Conservation (phyloP, 2,329 filamentous ascomycete species). For the Cladophialophora yegresii region DNA sequence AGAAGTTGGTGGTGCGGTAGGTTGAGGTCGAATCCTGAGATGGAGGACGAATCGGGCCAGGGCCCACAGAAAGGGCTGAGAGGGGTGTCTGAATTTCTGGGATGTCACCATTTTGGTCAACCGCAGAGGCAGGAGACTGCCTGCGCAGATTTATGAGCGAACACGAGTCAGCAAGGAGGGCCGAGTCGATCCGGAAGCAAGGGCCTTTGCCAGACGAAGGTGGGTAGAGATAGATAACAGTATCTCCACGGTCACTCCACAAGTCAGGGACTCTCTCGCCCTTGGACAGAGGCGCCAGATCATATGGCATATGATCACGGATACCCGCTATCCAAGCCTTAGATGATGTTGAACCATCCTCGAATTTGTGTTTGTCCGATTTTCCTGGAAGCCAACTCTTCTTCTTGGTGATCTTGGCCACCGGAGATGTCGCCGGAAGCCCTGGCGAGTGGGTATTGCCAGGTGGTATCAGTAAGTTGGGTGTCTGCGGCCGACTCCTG, state of each 20-base stretch:
- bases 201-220: slow-evolving; percentile 57
- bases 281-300: slow-evolving; percentile 52
- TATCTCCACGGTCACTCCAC: slow-evolving; percentile 65
- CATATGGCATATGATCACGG: slow-evolving; percentile 59
- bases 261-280: slow-evolving; percentile 60
- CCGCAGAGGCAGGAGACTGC: slow-evolving; percentile 24
- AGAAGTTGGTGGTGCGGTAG: slow-evolving; percentile 33
- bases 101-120: slow-evolving; percentile 17
- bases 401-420: slow-evolving; percentile 40
- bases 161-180: slow-evolving; percentile 58
- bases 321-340: slow-evolving; percentile 62
- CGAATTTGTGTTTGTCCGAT: slow-evolving; percentile 36
- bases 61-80: slow-evolving; percentile 38
- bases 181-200: slow-evolving; percentile 63
- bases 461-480: slow-evolving; percentile 26
- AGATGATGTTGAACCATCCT: slow-evolving; percentile 41
- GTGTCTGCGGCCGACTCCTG: slow-evolving; percentile 36
- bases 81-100: slow-evolving; percentile 42
- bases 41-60: slow-evolving; percentile 38
- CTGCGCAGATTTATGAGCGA: slow-evolving; percentile 27
- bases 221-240: slow-evolving; percentile 64
- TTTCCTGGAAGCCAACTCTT: slow-evolving; percentile 51
- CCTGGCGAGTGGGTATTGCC: slow-evolving; percentile 20
- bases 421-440: slow-evolving; percentile 26
- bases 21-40: slow-evolving; percentile 38